Evolutionary conservation across 768 basidiomycete genomes (phyloP).

Genomic region (Hypholoma sublateritium): DNA sequence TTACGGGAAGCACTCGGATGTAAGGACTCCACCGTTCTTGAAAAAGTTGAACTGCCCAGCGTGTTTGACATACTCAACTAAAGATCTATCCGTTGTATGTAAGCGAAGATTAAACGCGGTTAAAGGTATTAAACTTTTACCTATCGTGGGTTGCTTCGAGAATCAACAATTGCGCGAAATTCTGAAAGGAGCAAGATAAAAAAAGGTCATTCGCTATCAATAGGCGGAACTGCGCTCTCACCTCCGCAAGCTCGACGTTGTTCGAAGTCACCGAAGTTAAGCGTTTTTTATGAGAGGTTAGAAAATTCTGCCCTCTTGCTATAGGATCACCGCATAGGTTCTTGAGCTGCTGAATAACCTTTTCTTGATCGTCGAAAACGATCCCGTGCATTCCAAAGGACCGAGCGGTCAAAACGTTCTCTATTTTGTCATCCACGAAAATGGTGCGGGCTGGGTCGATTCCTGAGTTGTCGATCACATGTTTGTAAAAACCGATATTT

Average conservation of each 20-base stretch:
- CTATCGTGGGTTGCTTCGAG: constrained; percentile 48
- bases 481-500: constrained; percentile 50
- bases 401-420: constrained; percentile 57
- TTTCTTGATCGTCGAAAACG: constrained; percentile 41
- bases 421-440: constrained; percentile 61
- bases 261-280: constrained; percentile 45
- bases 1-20: constrained; percentile 3
- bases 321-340: constrained; percentile 49
- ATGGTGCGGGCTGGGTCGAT: constrained; percentile 46
- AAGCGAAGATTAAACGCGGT: background rate
- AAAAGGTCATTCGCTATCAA: background rate
- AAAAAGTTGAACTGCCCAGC: constrained; percentile 57
- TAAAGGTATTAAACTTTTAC: constrained; percentile 24
- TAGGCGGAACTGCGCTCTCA: background rate
- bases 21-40: constrained; percentile 28
- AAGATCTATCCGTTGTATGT: constrained; percentile 25
- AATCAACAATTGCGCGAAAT: constrained; percentile 60
- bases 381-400: constrained; percentile 58
- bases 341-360: constrained; percentile 44
- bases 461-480: constrained; percentile 43
- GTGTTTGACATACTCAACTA: constrained; percentile 43
- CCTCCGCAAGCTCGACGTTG: constrained; percentile 26
- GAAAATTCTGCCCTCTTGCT: constrained; percentile 38
- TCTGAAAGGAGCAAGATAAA: constrained; percentile 40
- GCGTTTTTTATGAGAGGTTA: constrained; percentile 37